Base-by-base conservation (phyloP, 768 basidiomycete genomes). In the Boletus fagicola region DNA sequence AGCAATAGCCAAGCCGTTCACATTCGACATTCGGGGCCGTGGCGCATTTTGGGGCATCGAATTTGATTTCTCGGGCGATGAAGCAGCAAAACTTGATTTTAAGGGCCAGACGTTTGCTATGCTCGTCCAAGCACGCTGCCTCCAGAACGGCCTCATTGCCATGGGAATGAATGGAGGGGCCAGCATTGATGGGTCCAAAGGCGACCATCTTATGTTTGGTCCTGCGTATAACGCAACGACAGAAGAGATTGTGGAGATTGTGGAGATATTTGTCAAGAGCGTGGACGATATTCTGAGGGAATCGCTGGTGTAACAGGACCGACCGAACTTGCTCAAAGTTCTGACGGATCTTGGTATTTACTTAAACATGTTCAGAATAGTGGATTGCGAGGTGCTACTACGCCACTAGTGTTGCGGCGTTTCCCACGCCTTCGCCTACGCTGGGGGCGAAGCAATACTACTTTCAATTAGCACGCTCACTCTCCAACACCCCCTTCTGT, bases 1-100 rank as follows among this genome's bases (percentile, higher is more conserved):
- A 62, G 75, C 83, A n/a, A 65, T 76, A 44, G 81, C 86, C 36
- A 81, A 83, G 28, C 87, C 86, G 1, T 87, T 81, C 68, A 80
- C 82, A 5, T 90, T 87, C 65, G 91, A 93, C 68, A 83, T 93
- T 57, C 86, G 94, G 30, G 93, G 94, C 11, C 83, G 84, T 20
- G 94, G 93, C 35, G 80, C 85, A 30, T 92, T 94, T 75, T 93
- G 88, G 88, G 87, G 78, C 24, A 74, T 94, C 53, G 92, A 94
- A 68, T 93, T 92, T 60, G 89, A 92, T 62, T 84, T 89, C 60
- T 77, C 77, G 5, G 69, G 67, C 16, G 66, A 72, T 13, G 75
- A 78, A 54, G 78, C 75, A 11, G 56, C 70, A 38, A 69, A 70
- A n/a, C 50, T 83, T 18, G 75, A 84, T 57, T 78, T 88, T 57